Conservation (phyloP, 805 yeast genomes). For the Pichia sporocuriosa region DNA sequence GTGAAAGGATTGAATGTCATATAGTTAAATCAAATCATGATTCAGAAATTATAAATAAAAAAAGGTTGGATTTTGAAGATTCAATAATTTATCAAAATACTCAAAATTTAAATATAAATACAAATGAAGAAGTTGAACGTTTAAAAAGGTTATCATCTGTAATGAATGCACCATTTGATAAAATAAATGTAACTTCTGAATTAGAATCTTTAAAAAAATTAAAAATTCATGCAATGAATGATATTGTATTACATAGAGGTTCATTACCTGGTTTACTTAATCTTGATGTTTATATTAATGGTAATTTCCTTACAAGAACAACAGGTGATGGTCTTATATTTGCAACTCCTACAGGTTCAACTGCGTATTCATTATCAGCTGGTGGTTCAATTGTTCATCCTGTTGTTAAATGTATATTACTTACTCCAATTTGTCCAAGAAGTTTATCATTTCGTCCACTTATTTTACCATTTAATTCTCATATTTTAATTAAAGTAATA, state of each 20-base stretch:
- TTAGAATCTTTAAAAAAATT: conserved; percentile 13
- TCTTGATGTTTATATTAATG: conserved; percentile 79
- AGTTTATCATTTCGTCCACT: conserved; percentile 87
- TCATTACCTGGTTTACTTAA: conserved; percentile 78
- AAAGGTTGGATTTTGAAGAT: background rate
- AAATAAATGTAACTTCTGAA: conserved; percentile 12
- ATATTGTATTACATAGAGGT: conserved; percentile 82
- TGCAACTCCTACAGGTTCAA: conserved; percentile 91
- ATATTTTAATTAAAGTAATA: conserved; percentile 56
- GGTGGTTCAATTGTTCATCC: conserved; percentile 96
- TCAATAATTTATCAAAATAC: conserved; percentile 3
- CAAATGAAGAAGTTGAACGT: conserved; percentile 9
- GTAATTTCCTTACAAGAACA: conserved; percentile 78
- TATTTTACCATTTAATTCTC: conserved; percentile 71
- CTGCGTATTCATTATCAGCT: conserved; percentile 82
- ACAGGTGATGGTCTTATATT: conserved; percentile 86
- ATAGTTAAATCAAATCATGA: conserved; percentile 31
- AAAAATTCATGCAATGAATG: conserved; percentile 76
- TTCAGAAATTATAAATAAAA: background rate
- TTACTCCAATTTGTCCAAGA: conserved; percentile 90
- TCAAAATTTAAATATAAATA: conserved; percentile 3
- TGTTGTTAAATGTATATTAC: conserved; percentile 66
- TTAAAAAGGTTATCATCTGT: conserved; percentile 10
- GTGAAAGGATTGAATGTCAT: conserved; percentile 76
- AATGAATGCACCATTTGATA: conserved; percentile 15